These are phyloP conservation scores for Trichoderma asperellum DNA, from an alignment of 2,329 filamentous ascomycete species.

Conservation along the genomic window DNA sequence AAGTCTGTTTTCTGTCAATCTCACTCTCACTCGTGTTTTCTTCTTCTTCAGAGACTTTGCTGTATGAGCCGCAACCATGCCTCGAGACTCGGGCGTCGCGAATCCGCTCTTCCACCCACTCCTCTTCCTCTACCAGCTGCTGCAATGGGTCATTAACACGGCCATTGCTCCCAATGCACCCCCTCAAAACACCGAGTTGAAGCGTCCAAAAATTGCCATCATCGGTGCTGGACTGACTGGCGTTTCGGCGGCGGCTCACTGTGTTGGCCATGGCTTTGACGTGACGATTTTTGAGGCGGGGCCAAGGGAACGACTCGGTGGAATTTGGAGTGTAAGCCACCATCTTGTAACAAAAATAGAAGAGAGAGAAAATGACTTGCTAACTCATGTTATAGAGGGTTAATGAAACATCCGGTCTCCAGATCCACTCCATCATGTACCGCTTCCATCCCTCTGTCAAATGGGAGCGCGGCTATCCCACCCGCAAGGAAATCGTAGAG, in stretches of 20 bases:
- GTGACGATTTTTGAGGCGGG: conserved; percentile 79
- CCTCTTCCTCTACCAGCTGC: conserved; percentile 64
- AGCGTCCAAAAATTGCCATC: conserved; percentile 67
- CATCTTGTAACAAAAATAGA: not conserved
- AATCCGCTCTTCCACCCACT: conserved; percentile 58
- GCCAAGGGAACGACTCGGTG: conserved; percentile 66
- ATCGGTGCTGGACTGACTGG: conserved; percentile 74
- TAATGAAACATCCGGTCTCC: conserved; percentile 79
- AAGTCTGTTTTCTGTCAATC: not conserved
- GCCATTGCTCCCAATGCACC: conserved; percentile 73
- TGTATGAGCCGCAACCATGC: conserved; percentile 8
- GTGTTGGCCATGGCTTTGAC: conserved; percentile 83
- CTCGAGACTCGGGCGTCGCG: conserved; percentile 29
- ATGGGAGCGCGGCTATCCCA: conserved; percentile 77
- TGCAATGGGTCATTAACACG: conserved; percentile 66
- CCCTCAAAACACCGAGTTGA: conserved; percentile 57
- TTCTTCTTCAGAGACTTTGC: not conserved
- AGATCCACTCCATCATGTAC: conserved; percentile 87
- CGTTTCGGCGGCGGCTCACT: conserved; percentile 79
- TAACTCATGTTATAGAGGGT: conserved; percentile 58
- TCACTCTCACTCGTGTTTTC: not conserved
- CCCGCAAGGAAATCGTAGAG: conserved; percentile 72
- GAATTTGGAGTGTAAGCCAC: conserved; percentile 74
- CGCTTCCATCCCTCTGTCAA: conserved; percentile 80
- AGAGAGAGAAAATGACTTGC: too few species aligned